Conservation (phyloP, 805 yeast genomes). For the Wickerhamiella allomyrinae region DNA sequence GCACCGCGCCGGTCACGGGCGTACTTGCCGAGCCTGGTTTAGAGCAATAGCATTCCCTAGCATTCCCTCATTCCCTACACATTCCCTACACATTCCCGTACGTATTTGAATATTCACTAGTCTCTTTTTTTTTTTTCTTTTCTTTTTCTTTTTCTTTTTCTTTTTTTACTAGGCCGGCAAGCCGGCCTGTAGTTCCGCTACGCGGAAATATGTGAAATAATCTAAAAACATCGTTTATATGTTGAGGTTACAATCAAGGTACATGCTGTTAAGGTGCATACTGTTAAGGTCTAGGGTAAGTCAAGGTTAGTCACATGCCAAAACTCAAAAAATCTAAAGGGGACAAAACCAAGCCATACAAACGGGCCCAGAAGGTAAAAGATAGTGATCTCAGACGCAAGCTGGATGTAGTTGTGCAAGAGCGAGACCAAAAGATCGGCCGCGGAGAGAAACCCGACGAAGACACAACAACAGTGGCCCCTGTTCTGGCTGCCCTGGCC, state of each 20-base stretch:
- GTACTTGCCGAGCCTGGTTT: neutral
- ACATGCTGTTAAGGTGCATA: too few species aligned
- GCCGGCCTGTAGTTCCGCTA: too few species aligned
- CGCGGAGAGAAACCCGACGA: neutral
- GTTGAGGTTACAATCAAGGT: too few species aligned
- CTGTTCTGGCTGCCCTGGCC: neutral
- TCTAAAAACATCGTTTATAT: too few species aligned
- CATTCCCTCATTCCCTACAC: too few species aligned
- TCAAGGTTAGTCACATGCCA: neutral
- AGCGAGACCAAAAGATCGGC: neutral
- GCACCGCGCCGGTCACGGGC: conserved; percentile 11
- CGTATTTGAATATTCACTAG: neutral
- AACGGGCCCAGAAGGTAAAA: neutral
- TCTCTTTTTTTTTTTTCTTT: too few species aligned
- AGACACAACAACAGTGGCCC: neutral
- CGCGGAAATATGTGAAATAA: too few species aligned
- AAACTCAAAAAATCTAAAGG: neutral
- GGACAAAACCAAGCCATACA: neutral
- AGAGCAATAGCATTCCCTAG: too few species aligned
- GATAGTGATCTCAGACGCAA: neutral
- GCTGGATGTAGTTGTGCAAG: neutral
- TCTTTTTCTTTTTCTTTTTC: neutral
- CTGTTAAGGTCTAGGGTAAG: neutral
- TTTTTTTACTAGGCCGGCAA: neutral
- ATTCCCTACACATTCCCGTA: neutral